A percentile compares a stretch with the other conserved stretches of the same genome.
These are phyloP conservation scores for Sporobolomyces phaffii DNA, from an alignment of 768 basidiomycete species.

Conservation along the genomic window DNA sequence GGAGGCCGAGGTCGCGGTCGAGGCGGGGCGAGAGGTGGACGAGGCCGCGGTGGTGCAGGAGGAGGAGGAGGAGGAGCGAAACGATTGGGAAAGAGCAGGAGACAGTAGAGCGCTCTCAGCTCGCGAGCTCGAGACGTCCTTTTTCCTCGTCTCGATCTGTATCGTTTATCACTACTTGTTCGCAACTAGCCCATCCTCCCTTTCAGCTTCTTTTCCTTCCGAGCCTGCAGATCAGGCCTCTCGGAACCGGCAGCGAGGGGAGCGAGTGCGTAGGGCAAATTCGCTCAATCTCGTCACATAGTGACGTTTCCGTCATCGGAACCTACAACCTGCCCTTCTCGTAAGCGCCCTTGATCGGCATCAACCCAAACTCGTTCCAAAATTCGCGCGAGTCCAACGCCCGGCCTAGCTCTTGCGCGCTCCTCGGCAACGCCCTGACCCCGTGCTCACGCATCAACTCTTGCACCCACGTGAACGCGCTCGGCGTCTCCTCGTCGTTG, in stretches of 20 bases:
- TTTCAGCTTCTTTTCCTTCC: not conserved
- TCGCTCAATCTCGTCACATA: too few species aligned
- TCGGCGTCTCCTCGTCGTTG: slow-evolving; percentile 39
- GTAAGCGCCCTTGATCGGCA: slow-evolving; percentile 33
- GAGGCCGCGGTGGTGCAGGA: too few species aligned
- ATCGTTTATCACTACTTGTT: too few species aligned
- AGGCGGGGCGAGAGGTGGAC: not conserved
- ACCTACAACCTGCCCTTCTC: too few species aligned
- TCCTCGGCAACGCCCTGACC: slow-evolving; percentile 56
- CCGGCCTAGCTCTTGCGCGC: slow-evolving; percentile 52
- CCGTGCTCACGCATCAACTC: slow-evolving; percentile 57
- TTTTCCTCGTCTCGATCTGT: not conserved
- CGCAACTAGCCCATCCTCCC: too few species aligned
- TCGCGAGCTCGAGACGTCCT: too few species aligned
- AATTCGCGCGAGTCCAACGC: slow-evolving; percentile 61
- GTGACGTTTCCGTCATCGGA: too few species aligned
- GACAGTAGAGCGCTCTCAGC: slow-evolving; percentile 34
- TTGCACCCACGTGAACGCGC: slow-evolving; percentile 55
- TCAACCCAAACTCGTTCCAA: slow-evolving; percentile 48
- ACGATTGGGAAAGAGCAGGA: slow-evolving; percentile 19
- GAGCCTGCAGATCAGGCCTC: too few species aligned
- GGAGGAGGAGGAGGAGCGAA: slow-evolving; percentile 16
- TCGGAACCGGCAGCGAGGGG: too few species aligned
- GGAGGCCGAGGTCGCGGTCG: not conserved
- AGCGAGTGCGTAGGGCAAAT: too few species aligned